A percentile compares a stretch with the other conserved stretches of the same genome.
Conservation (phyloP, 257 asterid species). For the Solanum sparsipilum region DNA sequence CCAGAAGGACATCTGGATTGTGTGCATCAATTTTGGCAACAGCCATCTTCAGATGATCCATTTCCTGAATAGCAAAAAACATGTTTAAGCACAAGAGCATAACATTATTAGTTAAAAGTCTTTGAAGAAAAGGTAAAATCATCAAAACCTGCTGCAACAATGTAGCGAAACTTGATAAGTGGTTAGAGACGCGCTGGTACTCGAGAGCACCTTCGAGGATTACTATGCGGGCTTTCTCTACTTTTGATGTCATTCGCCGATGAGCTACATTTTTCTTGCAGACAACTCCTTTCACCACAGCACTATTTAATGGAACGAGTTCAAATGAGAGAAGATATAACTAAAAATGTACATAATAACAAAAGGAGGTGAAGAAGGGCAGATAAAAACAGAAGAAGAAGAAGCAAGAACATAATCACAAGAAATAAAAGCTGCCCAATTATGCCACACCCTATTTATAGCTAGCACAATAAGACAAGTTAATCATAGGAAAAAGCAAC, state of each 20-base stretch:
- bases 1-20: conserved; percentile 82
- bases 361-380: neutral
- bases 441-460: neutral
- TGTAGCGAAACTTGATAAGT: conserved; percentile 89
- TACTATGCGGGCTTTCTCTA: conserved; percentile 77
- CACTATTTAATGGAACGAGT: conserved; percentile 28
- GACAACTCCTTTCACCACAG: conserved; percentile 84
- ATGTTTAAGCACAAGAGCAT: conserved; percentile 6
- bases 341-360: neutral
- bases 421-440: neutral
- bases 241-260: conserved; percentile 80
- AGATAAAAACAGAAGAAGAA: neutral
- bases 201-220: conserved; percentile 98
- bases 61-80: conserved; percentile 47
- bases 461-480: neutral
- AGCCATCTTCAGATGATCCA: conserved; percentile 99
- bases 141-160: conserved; percentile 81
- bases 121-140: conserved; percentile 2
- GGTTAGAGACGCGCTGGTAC: conserved; percentile 86
- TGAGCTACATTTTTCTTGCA: conserved; percentile 95
- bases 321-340: conserved; percentile 8
- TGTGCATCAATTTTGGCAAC: conserved; percentile 86
- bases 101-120: neutral
- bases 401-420: neutral
- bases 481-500: neutral